phyloP scores from a whole-genome alignment of 2,329 filamentous ascomycete genomes.

The Parastagonospora avenae region DNA sequence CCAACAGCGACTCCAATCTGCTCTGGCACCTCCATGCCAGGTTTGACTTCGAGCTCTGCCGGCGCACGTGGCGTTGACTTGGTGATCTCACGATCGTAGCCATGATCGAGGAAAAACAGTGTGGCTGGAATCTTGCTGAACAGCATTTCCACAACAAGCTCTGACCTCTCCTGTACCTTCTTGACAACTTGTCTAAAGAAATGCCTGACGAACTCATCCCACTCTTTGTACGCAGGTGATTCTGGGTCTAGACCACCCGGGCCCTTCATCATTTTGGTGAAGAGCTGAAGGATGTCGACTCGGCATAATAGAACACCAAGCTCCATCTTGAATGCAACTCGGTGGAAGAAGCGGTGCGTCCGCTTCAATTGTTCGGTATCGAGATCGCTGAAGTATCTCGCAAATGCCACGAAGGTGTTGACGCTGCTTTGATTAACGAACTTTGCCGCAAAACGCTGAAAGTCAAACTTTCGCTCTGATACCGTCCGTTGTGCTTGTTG shows the following conservation, averaged over 20 bases:
- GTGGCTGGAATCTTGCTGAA: constrained; percentile 91
- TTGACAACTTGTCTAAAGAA: constrained; percentile 80
- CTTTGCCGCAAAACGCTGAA: constrained; percentile 77
- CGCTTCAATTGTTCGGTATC: constrained; percentile 82
- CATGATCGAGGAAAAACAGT: constrained; percentile 86
- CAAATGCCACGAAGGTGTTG: constrained; percentile 84
- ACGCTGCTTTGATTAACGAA: constrained; percentile 86
- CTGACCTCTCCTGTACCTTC: constrained; percentile 83
- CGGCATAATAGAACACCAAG: constrained; percentile 87
- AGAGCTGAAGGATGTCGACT: constrained; percentile 85
- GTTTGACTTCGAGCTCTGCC: constrained; percentile 82
- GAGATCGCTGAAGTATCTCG: constrained; percentile 80
- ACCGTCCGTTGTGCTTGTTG: constrained; percentile 71
- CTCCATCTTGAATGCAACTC: constrained; percentile 92
- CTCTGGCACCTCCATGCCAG: constrained; percentile 65
- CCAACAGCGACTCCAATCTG: constrained; percentile 82
- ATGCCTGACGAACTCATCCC: constrained; percentile 87
- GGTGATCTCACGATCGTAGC: constrained; percentile 78
- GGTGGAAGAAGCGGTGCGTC: constrained; percentile 91
- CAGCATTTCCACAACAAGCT: constrained; percentile 86
- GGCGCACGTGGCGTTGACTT: constrained; percentile 70
- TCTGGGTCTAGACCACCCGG: constrained; percentile 74
- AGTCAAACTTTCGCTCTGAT: constrained; percentile 92
- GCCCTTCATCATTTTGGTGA: constrained; percentile 91
- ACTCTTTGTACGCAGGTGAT: constrained; percentile 77